A percentile compares a stretch with the other conserved stretches of the same genome.
Conservation (phyloP, 768 basidiomycete species). For the Chalciporus piperatus region DNA sequence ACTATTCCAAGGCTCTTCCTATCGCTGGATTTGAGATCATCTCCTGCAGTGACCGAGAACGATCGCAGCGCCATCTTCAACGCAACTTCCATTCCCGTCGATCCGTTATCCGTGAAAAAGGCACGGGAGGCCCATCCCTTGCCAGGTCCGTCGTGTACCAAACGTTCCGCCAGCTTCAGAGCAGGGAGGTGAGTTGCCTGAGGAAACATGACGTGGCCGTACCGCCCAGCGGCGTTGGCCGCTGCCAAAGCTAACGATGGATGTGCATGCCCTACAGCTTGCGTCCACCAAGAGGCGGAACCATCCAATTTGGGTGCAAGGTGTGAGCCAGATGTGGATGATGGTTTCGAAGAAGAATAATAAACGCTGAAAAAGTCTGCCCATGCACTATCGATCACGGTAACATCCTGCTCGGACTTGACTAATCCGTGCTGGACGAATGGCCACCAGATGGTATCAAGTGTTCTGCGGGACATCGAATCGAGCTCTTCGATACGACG, state of each 20-base stretch:
- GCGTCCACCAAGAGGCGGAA: conserved; percentile 99
- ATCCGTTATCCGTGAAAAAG: conserved; percentile 94
- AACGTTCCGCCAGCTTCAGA: conserved; percentile 73
- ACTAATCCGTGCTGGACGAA: conserved; percentile 89
- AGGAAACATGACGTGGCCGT: conserved; percentile 97
- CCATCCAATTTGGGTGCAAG: conserved; percentile 75
- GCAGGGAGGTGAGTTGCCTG: conserved; percentile 86
- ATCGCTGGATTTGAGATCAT: conserved; percentile 33
- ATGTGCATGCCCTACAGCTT: conserved; percentile 81
- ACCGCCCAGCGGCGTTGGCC: conserved; percentile 85
- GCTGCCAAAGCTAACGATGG: conserved; percentile 80
- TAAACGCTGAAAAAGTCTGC: conserved; percentile 84
- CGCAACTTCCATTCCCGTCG: conserved; percentile 96
- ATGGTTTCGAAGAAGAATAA: conserved; percentile 28
- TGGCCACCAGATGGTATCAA: conserved; percentile 92
- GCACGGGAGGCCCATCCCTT: conserved; percentile 87
- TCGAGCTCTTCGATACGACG: conserved; percentile 70
- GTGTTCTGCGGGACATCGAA: conserved; percentile 74
- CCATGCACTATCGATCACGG: conserved; percentile 87
- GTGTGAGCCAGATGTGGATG: conserved; percentile 31
- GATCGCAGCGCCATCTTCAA: conserved; percentile 93
- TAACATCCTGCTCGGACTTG: conserved; percentile 67
- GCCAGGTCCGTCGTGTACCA: conserved; percentile 76
- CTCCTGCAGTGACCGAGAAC: conserved; percentile 42
- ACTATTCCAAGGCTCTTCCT: conserved; percentile 68